These are phyloP conservation scores for Hortaea sp. DNA, from an alignment of 2,329 filamentous ascomycete genomes.

Conservation along the genomic window DNA sequence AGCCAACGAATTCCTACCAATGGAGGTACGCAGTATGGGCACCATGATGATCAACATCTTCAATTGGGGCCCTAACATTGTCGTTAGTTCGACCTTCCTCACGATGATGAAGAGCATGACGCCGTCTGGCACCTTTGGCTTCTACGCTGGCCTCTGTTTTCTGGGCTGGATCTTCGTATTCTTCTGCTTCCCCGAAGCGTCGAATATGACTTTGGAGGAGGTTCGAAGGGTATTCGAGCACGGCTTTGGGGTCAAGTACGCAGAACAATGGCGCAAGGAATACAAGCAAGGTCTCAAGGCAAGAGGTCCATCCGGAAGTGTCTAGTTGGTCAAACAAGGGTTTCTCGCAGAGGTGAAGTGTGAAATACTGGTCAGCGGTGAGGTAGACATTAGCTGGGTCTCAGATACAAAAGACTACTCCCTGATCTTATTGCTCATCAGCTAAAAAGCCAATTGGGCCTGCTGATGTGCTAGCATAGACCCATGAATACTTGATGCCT, in stretches of 20 bases:
- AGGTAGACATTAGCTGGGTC: too few species aligned
- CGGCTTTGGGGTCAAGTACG: background rate
- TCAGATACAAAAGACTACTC: too few species aligned
- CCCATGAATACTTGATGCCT: too few species aligned
- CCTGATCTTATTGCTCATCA: too few species aligned
- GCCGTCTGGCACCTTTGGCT: constrained; percentile 65
- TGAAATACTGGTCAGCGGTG: too few species aligned
- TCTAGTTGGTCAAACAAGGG: too few species aligned
- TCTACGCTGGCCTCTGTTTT: constrained; percentile 66
- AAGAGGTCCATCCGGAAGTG: background rate
- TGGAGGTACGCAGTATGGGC: constrained; percentile 62
- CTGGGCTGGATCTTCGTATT: constrained; percentile 46
- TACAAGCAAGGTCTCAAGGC: background rate
- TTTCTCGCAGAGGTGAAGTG: too few species aligned
- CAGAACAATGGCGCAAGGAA: background rate
- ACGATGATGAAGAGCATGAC: constrained; percentile 72
- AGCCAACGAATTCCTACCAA: constrained; percentile 77
- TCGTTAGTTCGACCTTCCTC: constrained; percentile 77
- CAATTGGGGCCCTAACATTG: constrained; percentile 80
- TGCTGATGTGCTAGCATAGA: background rate
- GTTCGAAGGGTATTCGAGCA: background rate
- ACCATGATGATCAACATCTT: constrained; percentile 67
- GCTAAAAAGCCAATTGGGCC: too few species aligned
- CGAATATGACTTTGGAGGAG: background rate
- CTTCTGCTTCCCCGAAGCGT: background rate